Evolutionary conservation across 805 yeast species (phyloP).

Genomic region (Candida loeiensis): DNA sequence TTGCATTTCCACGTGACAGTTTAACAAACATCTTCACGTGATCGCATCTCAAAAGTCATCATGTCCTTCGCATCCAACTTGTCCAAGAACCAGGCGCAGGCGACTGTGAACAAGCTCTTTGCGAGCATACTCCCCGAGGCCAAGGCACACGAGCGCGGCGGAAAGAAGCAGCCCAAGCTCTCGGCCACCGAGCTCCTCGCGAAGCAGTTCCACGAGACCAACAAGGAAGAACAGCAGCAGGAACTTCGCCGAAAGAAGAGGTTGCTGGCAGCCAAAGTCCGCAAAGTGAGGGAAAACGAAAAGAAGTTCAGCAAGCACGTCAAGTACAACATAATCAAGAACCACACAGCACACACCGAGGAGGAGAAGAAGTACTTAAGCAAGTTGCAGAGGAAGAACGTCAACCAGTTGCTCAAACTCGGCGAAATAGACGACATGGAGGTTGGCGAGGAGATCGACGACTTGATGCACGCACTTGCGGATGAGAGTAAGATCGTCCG

Average conservation of each 20-base stretch:
- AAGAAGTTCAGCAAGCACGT: slow-evolving; percentile 33
- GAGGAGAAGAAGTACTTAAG: slow-evolving; percentile 38
- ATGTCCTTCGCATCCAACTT: slow-evolving; percentile 21
- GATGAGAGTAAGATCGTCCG: slow-evolving; percentile 12
- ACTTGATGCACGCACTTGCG: slow-evolving; percentile 26
- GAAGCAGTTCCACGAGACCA: slow-evolving; percentile 9
- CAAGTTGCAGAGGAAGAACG: slow-evolving; percentile 37
- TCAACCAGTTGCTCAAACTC: slow-evolving; percentile 25
- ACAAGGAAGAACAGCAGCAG: slow-evolving; percentile 9
- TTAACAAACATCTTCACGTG: not conserved
- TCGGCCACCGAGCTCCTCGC: slow-evolving; percentile 14
- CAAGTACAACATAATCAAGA: slow-evolving; percentile 38
- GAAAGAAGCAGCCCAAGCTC: slow-evolving; percentile 5
- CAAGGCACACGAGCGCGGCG: slow-evolving; percentile 1
- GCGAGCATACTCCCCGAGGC: slow-evolving; percentile 20
- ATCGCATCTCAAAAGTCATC: slow-evolving; percentile 1
- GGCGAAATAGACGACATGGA: slow-evolving; percentile 32
- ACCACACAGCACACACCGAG: slow-evolving; percentile 23
- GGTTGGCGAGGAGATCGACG: slow-evolving; percentile 28
- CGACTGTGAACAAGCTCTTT: slow-evolving; percentile 25
- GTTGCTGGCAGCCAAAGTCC: slow-evolving; percentile 17
- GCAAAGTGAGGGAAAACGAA: slow-evolving; percentile 25
- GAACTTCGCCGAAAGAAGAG: slow-evolving; percentile 9
- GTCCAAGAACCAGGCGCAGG: slow-evolving; percentile 20
- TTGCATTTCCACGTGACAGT: not conserved